Percentiles rank a stretch among this genome's conserved stretches.
Evolutionary conservation across 805 yeast genomes (phyloP).

Genomic region (Candida maltosa): DNA sequence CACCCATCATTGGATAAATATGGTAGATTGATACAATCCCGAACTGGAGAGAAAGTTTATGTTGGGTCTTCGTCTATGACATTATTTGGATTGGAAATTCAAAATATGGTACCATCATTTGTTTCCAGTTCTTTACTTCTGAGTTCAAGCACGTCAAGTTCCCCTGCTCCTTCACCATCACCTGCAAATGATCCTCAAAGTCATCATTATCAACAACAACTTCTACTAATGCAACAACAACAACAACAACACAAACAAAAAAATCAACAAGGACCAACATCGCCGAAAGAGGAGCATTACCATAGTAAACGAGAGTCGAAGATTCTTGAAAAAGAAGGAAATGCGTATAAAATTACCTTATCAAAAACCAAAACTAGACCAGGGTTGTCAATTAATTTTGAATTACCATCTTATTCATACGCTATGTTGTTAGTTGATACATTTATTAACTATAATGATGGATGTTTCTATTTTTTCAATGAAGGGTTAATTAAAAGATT

Average conservation of each 20-base stretch:
- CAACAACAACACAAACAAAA: slow-evolving; percentile 39
- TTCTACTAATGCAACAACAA: too few relatives aligned
- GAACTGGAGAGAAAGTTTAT: slow-evolving; percentile 72
- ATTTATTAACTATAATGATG: slow-evolving; percentile 75
- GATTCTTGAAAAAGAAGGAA: slow-evolving; percentile 68
- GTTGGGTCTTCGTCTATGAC: slow-evolving; percentile 86
- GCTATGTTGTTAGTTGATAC: slow-evolving; percentile 74
- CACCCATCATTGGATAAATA: slow-evolving; percentile 70
- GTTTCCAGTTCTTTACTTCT: slow-evolving; percentile 10
- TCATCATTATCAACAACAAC: not conserved
- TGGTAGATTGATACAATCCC: slow-evolving; percentile 68
- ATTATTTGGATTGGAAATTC: slow-evolving; percentile 72
- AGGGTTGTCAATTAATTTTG: slow-evolving; percentile 65
- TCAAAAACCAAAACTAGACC: slow-evolving; percentile 68
- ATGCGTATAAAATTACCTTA: slow-evolving; percentile 67
- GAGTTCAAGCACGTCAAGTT: slow-evolving; percentile 6
- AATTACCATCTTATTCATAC: slow-evolving; percentile 73
- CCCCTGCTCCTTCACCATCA: slow-evolving; percentile 9
- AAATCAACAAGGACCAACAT: slow-evolving; percentile 13
- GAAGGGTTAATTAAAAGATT: slow-evolving; percentile 75
- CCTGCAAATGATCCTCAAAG: slow-evolving; percentile 11
- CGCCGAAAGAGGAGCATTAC: slow-evolving; percentile 4
- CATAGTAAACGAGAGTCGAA: slow-evolving; percentile 45
- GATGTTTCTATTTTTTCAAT: slow-evolving; percentile 80
- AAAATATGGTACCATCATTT: slow-evolving; percentile 50